These are phyloP conservation scores for Malassezia vespertilionis DNA, from an alignment of 1,284 basidiomycete species.

Conservation along the genomic window DNA sequence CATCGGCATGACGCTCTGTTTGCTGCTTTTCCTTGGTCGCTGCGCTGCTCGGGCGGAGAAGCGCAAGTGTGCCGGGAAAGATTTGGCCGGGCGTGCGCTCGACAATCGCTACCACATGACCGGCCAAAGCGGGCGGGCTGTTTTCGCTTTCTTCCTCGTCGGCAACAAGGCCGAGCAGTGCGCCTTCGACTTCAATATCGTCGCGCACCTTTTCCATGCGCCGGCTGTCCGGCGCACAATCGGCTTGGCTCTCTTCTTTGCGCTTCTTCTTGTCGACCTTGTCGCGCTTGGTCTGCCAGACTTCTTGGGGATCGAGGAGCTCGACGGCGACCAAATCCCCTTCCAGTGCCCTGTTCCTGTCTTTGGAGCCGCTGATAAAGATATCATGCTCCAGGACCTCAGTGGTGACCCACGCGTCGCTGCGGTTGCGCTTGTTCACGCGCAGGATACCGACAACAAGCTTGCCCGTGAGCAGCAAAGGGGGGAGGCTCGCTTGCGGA, in stretches of 20 bases:
- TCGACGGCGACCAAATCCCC: slow-evolving; percentile 98
- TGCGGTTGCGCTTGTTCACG: slow-evolving; percentile 97
- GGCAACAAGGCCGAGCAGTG: slow-evolving; percentile 87
- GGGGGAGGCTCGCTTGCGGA: slow-evolving; percentile 91
- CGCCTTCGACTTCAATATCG: slow-evolving; percentile 97
- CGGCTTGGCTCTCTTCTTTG: slow-evolving; percentile 74
- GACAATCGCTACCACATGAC: slow-evolving; percentile 95
- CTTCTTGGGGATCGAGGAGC: slow-evolving; percentile 68
- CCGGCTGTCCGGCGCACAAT: slow-evolving; percentile 50
- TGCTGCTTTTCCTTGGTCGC: slow-evolving; percentile 99
- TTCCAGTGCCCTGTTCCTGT: slow-evolving; percentile 93
- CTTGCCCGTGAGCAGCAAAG: slow-evolving; percentile 92
- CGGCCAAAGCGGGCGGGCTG: slow-evolving; percentile 54
- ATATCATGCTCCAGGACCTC: slow-evolving; percentile 97
- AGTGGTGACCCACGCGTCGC: slow-evolving; percentile 97
- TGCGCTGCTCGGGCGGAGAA: slow-evolving; percentile 88
- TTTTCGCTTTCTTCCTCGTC: slow-evolving; percentile 81
- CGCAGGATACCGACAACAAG: slow-evolving; percentile 92
- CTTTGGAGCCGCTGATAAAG: slow-evolving; percentile 79
- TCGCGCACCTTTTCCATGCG: slow-evolving; percentile 99
- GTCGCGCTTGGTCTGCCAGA: slow-evolving; percentile 98
- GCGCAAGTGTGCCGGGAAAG: slow-evolving; percentile 90
- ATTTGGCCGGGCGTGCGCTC: slow-evolving; percentile 97
- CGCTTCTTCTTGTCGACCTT: slow-evolving; percentile 79
- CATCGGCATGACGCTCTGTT: slow-evolving; percentile 76